Base-by-base conservation (phyloP, 2,329 filamentous ascomycete genomes). In the Beauveria pseudobassiana region DNA sequence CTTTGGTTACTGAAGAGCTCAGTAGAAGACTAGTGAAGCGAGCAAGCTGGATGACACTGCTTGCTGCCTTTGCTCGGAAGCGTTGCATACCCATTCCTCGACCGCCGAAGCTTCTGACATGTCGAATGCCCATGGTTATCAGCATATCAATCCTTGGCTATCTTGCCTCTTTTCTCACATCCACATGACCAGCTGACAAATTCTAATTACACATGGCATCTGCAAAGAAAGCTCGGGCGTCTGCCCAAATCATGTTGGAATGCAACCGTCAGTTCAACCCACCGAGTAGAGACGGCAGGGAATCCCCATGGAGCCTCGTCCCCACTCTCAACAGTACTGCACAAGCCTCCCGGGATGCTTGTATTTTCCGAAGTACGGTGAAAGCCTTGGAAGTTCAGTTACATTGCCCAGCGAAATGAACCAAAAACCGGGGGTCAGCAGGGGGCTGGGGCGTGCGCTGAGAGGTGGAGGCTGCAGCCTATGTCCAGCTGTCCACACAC, bases 331-430 rank as follows among this genome's bases (percentile, higher is more conserved):
- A 51, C 34, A 22, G 28, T 22, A 42, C 38, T 28, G 14, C 38
- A 43, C 42, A 22, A n/a, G 18, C 28, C 28, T 30, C 22, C 22
- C 34, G 20, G 56, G 20, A 22, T 14, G 34, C 20, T 34, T 45
- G 34, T 34, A 52, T 42, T 59, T 24, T 52, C 42, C 48, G 34
- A 59, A 43, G 56, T 34, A 22, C 48, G 46, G 38, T 26, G 46
- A 52, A 30, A 6, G 55, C 46, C 45, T 18, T 22, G 18, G 12
- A 42, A 34, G 8, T 38, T 12, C 40, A 53, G 20, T 16, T 12
- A 26, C 46, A 30, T 51, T 22, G 26, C 45, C n/a, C 49, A 60
- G 49, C 40, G 49, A 46, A 59, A 60, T 46, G 58, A 59, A 53
- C 49, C 40, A 30, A 60, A 56, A 28, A 45, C 18, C 22, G 34